phyloP scores from a whole-genome alignment of 768 basidiomycete species.

The Rossbeevera mucosa region DNA sequence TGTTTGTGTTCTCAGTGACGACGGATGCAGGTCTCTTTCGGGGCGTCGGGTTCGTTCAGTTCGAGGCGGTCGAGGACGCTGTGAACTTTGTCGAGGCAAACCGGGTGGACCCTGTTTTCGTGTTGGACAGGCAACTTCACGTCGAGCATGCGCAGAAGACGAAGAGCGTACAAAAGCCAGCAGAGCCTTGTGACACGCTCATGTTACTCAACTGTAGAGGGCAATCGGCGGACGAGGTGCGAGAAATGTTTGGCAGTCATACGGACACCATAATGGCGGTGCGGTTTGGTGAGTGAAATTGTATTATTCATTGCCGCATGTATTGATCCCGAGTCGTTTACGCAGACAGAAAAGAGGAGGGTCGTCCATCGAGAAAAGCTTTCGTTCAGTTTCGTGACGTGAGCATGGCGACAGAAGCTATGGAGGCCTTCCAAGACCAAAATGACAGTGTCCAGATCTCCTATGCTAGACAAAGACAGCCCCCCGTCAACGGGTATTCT shows the following conservation, averaged over 20 bases:
- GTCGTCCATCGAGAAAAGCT: slow-evolving; percentile 32
- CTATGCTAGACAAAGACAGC: slow-evolving; percentile 19
- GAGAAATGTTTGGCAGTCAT: slow-evolving; percentile 21
- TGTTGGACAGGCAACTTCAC: slow-evolving; percentile 43
- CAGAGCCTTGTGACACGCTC: slow-evolving; percentile 30
- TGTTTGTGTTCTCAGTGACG: slow-evolving; percentile 10
- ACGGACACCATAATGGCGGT: slow-evolving; percentile 24
- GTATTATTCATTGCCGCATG: neutral
- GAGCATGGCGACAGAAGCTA: slow-evolving; percentile 45
- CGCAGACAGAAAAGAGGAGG: slow-evolving; percentile 32
- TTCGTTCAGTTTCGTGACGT: slow-evolving; percentile 52
- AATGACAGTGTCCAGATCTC: slow-evolving; percentile 2
- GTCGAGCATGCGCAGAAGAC: slow-evolving; percentile 36
- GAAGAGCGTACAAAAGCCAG: neutral
- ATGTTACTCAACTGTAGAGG: slow-evolving; percentile 25
- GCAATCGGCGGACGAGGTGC: slow-evolving; percentile 24
- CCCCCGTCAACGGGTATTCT: neutral
- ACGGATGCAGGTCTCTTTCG: slow-evolving; percentile 34
- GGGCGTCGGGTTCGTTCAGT: slow-evolving; percentile 48
- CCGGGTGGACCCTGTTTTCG: slow-evolving; percentile 43
- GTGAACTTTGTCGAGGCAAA: slow-evolving; percentile 33
- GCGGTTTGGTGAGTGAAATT: slow-evolving; percentile 24
- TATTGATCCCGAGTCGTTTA: slow-evolving; percentile 14
- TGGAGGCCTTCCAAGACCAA: slow-evolving; percentile 35
- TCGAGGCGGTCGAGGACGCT: slow-evolving; percentile 35